These are phyloP conservation scores for Phialemoniopsis sp. DNA, from an alignment of 2,329 filamentous ascomycete species.

Conservation along the genomic window DNA sequence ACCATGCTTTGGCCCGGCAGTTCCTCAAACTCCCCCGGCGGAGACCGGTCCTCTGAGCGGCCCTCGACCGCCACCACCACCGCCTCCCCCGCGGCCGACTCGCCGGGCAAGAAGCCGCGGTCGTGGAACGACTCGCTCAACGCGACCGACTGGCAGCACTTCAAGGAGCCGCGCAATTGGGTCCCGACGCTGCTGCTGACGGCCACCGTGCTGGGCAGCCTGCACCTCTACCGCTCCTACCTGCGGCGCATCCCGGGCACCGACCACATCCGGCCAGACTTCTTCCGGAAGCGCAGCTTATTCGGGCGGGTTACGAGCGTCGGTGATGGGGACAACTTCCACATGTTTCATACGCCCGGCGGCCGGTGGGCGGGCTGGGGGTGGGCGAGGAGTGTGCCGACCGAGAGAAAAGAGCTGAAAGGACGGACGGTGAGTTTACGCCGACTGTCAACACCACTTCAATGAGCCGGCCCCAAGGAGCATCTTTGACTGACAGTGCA, in stretches of 20 bases:
- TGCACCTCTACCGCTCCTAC: constrained; percentile 68
- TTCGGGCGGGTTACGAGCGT: constrained; percentile 89
- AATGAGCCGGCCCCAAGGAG: background rate
- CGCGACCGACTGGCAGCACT: constrained; percentile 47
- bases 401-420: constrained; percentile 62
- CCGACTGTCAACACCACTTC: no score
- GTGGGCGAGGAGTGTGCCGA: constrained; percentile 77
- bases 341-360: constrained; percentile 92
- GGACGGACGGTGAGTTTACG: constrained; percentile 65
- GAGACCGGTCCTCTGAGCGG: background rate
- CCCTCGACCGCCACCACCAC: constrained; percentile 2
- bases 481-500: constrained; percentile 3
- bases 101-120: constrained; percentile 17
- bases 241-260: constrained; percentile 80
- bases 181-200: constrained; percentile 51
- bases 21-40: background rate
- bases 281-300: constrained; percentile 71
- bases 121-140: constrained; percentile 38
- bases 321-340: constrained; percentile 94
- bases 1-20: constrained; percentile 12
- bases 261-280: constrained; percentile 67
- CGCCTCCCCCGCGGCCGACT: constrained; percentile 7
- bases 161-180: constrained; percentile 49
- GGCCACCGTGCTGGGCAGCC: constrained; percentile 45
- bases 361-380: constrained; percentile 85